Evolutionary conservation across 2,329 filamentous ascomycete species (phyloP).

Genomic region (Colletotrichum sp.): DNA sequence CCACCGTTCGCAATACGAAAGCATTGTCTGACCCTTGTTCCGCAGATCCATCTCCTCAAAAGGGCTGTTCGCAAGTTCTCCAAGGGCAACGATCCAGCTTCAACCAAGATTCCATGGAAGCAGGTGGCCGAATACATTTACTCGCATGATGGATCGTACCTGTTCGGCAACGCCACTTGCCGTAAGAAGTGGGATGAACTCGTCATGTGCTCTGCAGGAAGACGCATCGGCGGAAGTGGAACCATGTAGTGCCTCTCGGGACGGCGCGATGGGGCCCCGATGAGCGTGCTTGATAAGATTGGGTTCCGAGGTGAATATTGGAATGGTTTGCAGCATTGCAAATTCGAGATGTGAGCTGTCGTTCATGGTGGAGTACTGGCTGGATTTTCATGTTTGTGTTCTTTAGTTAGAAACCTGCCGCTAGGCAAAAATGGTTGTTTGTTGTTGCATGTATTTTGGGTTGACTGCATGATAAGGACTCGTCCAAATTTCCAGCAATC

Average conservation of each 20-base stretch:
- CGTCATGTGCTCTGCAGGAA: neutral
- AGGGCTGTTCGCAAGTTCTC: slow-evolving; percentile 45
- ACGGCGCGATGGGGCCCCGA: neutral
- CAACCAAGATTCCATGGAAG: slow-evolving; percentile 60
- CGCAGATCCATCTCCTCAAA: slow-evolving; percentile 49
- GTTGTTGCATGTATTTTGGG: neutral
- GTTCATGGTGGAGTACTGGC: neutral
- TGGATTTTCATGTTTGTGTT: neutral
- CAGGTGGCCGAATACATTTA: slow-evolving; percentile 59
- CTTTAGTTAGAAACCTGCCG: slow-evolving; percentile 15
- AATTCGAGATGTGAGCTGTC: neutral
- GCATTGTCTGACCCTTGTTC: neutral
- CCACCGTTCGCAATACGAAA: neutral
- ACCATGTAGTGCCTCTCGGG: neutral
- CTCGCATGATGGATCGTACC: slow-evolving; percentile 58
- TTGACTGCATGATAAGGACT: neutral
- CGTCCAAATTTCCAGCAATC: neutral
- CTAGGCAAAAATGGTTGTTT: slow-evolving; percentile 10
- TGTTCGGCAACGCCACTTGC: slow-evolving; percentile 64
- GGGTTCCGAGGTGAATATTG: neutral
- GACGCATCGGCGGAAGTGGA: neutral
- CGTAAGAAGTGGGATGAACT: slow-evolving; percentile 62
- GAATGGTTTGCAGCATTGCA: neutral
- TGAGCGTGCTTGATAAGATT: neutral
- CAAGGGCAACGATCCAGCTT: slow-evolving; percentile 31